Base-by-base conservation (phyloP, 306 rosid genomes). In the Ormosia emarginata region DNA sequence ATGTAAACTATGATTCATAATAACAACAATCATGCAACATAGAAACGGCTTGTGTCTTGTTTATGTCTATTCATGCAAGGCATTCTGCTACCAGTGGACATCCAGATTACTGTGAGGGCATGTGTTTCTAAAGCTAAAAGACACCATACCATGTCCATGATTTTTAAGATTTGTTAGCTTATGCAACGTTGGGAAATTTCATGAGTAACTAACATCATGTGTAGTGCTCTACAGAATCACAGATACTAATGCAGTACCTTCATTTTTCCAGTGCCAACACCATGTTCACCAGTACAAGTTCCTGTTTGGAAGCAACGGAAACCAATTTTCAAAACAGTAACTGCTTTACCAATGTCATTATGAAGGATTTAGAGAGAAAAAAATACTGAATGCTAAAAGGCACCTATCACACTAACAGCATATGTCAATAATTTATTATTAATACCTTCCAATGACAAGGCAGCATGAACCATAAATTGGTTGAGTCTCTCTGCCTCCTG, bases 201-300 rank as follows among this genome's bases (percentile, higher is more conserved):
- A 32, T 2, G 14, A 66, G 75, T 62, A 70, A 81, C 72, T 33
- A 39, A 63, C 52, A 81, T 41, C 74, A 6, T 37, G 53, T 50
- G 34, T 4, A 47, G 2, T 69, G 39, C 50, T 71, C 47, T 17
- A 68, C 29, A 39, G 66, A 77, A 76, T 4, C 49, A 77, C 2
- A 77, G 11, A 73, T 52, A 18, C 9, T 15, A 65, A 24, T 18
- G 73, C 77, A 33, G 43, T 89, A 93, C 98, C 98, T 95, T 95
- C 94, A 93, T 85, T 88, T 95, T 95, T 77, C 99, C 99, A 1
- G 98, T 95, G 71, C 99, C 98, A 63, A 93, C 98, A 52, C 99
- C 99, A 77, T 95, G 99, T 77, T 95, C 99, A 7, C 99, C 99
- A 0, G 98, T 91, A 81, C 99, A 95, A 14, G 98, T 95, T 87